Conservation (phyloP, 2,329 filamentous ascomycete species). For the Colletotrichum sublineola region DNA sequence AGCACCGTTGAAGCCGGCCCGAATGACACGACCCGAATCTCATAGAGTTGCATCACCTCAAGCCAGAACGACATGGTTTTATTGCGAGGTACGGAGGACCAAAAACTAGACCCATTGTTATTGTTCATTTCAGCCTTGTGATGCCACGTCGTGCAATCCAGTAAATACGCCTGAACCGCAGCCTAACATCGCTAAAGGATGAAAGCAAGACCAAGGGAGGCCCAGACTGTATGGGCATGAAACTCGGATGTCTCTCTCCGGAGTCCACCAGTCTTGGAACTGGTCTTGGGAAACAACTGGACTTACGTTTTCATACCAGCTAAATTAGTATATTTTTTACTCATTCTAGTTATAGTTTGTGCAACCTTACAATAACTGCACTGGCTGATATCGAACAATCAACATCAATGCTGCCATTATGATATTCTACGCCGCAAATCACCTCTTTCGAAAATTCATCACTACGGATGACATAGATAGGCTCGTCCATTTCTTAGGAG, state of each 20-base stretch:
- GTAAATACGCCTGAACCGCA: background rate
- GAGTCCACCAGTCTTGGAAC: background rate
- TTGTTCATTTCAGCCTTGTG: background rate
- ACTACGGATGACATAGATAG: background rate
- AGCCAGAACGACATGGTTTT: background rate
- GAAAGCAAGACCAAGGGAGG: background rate
- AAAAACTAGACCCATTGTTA: background rate
- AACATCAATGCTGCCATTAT: background rate
- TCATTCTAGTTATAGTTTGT: background rate
- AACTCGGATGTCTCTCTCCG: background rate
- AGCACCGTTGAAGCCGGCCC: conserved; percentile 4
- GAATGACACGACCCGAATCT: background rate
- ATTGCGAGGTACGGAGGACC: background rate
- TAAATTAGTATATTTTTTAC: no score
- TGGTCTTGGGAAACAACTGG: no score
- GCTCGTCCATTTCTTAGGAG: no score
- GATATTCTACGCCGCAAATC: no score
- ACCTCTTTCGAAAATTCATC: background rate
- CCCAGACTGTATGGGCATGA: background rate
- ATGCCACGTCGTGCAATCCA: background rate
- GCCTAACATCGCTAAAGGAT: no score
- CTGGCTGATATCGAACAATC: background rate
- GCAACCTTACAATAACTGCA: background rate
- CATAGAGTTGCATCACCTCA: background rate
- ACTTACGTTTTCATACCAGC: background rate